These are phyloP conservation scores for Saccharomyces hybrid DNA, from an alignment of 1,139 yeast species.

Conservation along the genomic window DNA sequence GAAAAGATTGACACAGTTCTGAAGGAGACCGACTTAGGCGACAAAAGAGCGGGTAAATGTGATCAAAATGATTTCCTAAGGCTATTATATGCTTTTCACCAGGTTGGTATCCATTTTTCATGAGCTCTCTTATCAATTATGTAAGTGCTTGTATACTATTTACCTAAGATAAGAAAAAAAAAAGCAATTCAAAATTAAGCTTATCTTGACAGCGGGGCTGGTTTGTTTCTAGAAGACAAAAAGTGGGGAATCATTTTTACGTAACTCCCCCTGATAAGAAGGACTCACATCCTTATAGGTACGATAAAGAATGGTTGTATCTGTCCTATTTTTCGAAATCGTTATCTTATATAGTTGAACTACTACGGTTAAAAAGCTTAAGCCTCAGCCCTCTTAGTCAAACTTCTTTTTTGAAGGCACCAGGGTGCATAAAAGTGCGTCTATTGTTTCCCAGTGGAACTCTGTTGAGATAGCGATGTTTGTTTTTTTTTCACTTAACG, in stretches of 20 bases:
- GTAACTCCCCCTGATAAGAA: neutral
- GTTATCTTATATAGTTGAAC: neutral
- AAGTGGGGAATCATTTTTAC: neutral
- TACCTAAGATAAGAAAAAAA: neutral
- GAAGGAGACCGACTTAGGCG: constrained; percentile 68
- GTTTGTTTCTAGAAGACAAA: neutral
- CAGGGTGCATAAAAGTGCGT: neutral
- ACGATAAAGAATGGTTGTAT: neutral
- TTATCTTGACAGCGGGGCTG: neutral
- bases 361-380: neutral
- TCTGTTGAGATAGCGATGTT: neutral
- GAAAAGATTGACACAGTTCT: constrained; percentile 57
- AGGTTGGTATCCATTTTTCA: constrained; percentile 95
- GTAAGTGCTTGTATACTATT: neutral
- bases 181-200: neutral
- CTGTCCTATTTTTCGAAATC: neutral
- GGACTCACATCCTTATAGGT: neutral
- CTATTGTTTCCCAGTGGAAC: neutral
- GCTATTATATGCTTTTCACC: constrained; percentile 86
- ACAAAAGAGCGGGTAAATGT: constrained; percentile 85
- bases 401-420: neutral
- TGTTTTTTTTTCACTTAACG: neutral
- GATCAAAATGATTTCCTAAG: constrained; percentile 91
- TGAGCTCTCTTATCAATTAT: constrained; percentile 28
- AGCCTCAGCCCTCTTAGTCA: neutral